These are phyloP conservation scores for Testicularia cyperi DNA, from an alignment of 1,284 basidiomycete species.

Conservation along the genomic window DNA sequence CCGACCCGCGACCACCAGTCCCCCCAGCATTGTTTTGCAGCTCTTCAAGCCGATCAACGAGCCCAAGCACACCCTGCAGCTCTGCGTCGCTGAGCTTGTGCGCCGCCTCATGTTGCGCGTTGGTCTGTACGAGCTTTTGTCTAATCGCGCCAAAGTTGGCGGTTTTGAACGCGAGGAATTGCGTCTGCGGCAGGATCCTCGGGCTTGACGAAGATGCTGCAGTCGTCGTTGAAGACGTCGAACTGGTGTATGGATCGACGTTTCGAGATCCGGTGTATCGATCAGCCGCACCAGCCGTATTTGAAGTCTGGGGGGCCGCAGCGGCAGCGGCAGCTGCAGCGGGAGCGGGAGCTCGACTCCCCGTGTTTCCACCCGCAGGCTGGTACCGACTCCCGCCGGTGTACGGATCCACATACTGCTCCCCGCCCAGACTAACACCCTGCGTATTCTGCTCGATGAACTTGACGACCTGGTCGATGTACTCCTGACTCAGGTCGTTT, in stretches of 20 bases:
- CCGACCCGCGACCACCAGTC: too few relatives aligned
- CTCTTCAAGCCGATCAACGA: conserved; percentile 68
- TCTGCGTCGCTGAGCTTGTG: conserved; percentile 70
- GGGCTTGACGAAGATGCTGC: conserved; percentile 44
- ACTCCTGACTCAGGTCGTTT: conserved; percentile 79
- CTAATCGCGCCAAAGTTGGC: conserved; percentile 85
- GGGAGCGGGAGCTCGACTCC: conserved; percentile 1
- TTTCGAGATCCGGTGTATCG: conserved; percentile 62
- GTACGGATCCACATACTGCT: conserved; percentile 81
- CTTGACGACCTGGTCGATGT: conserved; percentile 85
- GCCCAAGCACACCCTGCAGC: conserved; percentile 67
- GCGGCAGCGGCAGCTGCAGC: conserved; percentile 48
- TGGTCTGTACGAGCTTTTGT: conserved; percentile 78
- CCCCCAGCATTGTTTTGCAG: neutral
- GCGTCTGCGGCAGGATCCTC: conserved; percentile 44
- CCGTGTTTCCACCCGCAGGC: conserved; percentile 58
- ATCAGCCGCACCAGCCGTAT: conserved; percentile 8
- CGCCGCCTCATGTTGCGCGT: conserved; percentile 71
- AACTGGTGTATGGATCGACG: conserved; percentile 40
- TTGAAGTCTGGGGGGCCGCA: conserved; percentile 60
- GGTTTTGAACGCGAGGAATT: conserved; percentile 75
- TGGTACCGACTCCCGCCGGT: conserved; percentile 75
- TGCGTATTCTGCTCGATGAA: conserved; percentile 91
- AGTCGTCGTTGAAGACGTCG: conserved; percentile 41
- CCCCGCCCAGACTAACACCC: conserved; percentile 69